A percentile compares a stretch with the other conserved stretches of the same genome.
Conservation (phyloP, 768 basidiomycete species). For the Lactarius sanguifluus region DNA sequence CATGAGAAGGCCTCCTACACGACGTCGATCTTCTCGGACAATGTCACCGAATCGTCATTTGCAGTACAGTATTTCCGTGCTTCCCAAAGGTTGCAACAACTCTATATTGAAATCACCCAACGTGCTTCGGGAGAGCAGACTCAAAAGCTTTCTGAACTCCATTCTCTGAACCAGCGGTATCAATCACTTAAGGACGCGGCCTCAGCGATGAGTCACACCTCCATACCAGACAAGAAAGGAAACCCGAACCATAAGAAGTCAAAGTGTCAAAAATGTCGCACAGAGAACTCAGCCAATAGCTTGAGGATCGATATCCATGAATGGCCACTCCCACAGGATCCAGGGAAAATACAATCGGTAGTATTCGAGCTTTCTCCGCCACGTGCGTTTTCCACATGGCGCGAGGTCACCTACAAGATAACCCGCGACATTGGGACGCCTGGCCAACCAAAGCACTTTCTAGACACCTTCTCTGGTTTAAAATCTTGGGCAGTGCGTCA, state of each 20-base stretch:
- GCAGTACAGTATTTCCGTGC: not conserved
- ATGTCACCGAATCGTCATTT: not conserved
- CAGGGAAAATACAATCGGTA: not conserved
- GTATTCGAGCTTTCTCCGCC: not conserved
- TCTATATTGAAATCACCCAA: conserved; percentile 3
- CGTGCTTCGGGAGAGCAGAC: not conserved
- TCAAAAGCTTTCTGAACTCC: not conserved
- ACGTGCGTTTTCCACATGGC: conserved; percentile 1
- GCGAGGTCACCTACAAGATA: not conserved
- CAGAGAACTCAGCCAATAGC: too few relatives aligned
- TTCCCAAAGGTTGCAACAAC: not conserved
- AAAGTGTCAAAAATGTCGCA: too few relatives aligned
- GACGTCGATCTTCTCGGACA: conserved; percentile 10
- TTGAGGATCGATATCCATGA: too few relatives aligned
- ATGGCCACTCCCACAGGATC: too few relatives aligned
- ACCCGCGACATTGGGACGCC: too few relatives aligned
- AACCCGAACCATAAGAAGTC: not conserved
- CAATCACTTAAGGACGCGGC: not conserved
- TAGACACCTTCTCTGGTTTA: conserved; percentile 9
- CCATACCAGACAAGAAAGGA: too few relatives aligned
- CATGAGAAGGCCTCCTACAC: not conserved
- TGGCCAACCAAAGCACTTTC: not conserved
- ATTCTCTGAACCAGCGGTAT: not conserved
- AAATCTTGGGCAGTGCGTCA: conserved; percentile 4
- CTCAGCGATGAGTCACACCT: not conserved